phyloP scores from a whole-genome alignment of 768 basidiomycete species.

The Cystobasidium onofrii region DNA sequence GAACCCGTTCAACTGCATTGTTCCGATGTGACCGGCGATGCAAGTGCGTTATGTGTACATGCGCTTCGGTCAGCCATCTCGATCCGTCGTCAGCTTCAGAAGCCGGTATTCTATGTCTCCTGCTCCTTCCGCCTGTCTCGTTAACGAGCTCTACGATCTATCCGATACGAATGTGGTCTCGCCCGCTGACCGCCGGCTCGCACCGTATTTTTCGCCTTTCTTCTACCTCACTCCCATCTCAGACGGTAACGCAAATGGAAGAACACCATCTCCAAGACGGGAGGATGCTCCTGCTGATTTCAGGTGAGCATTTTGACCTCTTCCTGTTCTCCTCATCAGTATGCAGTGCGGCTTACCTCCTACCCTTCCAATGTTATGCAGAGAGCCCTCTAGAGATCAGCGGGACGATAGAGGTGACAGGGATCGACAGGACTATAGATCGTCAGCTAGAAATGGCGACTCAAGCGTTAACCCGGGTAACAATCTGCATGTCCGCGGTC shows the following conservation, averaged over 20 bases:
- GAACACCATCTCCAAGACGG: conserved; percentile 19
- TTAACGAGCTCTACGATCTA: not conserved
- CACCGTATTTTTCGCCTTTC: not conserved
- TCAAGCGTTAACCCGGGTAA: conserved; percentile 54
- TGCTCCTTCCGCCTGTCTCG: not conserved
- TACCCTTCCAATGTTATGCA: not conserved
- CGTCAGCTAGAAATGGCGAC: not conserved
- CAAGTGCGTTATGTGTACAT: too few species aligned
- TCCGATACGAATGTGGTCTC: not conserved
- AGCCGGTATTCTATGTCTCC: not conserved
- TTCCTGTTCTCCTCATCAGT: too few species aligned
- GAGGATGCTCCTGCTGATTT: conserved; percentile 5
- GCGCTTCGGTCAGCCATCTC: too few species aligned
- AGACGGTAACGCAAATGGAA: not conserved
- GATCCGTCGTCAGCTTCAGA: not conserved
- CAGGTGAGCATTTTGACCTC: not conserved
- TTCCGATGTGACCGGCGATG: too few species aligned
- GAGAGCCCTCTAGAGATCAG: not conserved
- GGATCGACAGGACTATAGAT: not conserved
- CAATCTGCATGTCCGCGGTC: conserved; percentile 59
- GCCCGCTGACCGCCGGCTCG: not conserved
- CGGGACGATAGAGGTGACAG: not conserved
- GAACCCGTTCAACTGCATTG: too few species aligned
- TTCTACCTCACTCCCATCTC: not conserved
- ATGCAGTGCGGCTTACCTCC: not conserved